Conservation (phyloP, 768 basidiomycete genomes). For the Suillus lakei region DNA sequence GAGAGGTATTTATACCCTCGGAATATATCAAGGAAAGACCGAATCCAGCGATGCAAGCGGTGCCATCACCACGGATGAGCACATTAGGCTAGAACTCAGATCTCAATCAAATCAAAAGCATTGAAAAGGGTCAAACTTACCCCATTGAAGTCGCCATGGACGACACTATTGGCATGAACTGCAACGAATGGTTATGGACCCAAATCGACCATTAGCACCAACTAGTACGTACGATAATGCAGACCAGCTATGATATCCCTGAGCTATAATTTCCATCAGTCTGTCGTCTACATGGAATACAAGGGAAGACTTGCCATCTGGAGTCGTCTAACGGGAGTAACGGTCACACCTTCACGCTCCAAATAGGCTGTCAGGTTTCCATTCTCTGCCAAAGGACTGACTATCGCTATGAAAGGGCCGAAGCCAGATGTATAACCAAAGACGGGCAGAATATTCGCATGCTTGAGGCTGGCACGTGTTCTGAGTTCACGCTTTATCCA, state of each 20-base stretch:
- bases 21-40: too few species aligned
- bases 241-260: neutral
- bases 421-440: constrained; percentile 22
- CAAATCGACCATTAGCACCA: constrained; percentile 18
- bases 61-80: constrained; percentile 35
- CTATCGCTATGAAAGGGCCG: constrained; percentile 25
- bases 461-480: constrained; percentile 23
- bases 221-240: constrained; percentile 6
- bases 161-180: constrained; percentile 29
- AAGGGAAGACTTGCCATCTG: constrained; percentile 15
- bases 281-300: neutral
- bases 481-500: constrained; percentile 23
- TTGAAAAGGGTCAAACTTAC: constrained; percentile 24
- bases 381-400: constrained; percentile 31
- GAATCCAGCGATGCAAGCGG: too few species aligned
- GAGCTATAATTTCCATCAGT: neutral
- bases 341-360: neutral
- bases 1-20: constrained; percentile 22
- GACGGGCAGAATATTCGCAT: constrained; percentile 23
- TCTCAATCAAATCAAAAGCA: neutral
- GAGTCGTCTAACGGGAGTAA: constrained; percentile 2
- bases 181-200: neutral
- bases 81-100: constrained; percentile 35
- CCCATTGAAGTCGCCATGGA: constrained; percentile 52
- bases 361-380: constrained; percentile 25